Evolutionary conservation across 208 protist species (phyloP).

Genomic region (Trypanosoma theileri): DNA sequence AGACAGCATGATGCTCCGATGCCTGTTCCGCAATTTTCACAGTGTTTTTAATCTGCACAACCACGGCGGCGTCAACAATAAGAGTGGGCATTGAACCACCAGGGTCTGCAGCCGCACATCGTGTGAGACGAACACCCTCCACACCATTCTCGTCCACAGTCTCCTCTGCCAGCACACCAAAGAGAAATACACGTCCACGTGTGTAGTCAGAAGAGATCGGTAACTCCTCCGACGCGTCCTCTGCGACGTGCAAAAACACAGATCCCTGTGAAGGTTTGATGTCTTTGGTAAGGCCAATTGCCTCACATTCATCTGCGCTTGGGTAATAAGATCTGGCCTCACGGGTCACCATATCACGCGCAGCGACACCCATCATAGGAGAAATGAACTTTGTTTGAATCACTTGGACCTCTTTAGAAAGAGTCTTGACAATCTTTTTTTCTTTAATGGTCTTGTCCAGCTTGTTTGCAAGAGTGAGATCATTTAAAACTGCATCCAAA

Average conservation of each 20-base stretch:
- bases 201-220: conserved; percentile 28
- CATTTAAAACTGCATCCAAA: conserved; percentile 34
- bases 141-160: conserved; percentile 14
- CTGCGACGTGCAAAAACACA: conserved; percentile 33
- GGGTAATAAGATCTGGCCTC: conserved; percentile 33
- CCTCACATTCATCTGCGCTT: conserved; percentile 14
- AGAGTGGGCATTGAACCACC: conserved; percentile 29
- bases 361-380: conserved; percentile 23
- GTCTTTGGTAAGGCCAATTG: conserved; percentile 20
- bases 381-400: conserved; percentile 29
- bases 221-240: conserved; percentile 41
- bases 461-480: conserved; percentile 21
- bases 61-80: conserved; percentile 15
- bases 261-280: neutral
- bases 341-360: conserved; percentile 35
- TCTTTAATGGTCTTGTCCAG: conserved; percentile 22
- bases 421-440: conserved; percentile 15
- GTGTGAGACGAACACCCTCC: conserved; percentile 27
- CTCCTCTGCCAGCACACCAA: conserved; percentile 39
- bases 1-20: too few species aligned
- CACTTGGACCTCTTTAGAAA: conserved; percentile 18
- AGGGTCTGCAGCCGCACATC: conserved; percentile 31
- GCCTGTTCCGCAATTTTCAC: conserved; percentile 8
- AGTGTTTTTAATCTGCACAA: conserved; percentile 30
- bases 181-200: conserved; percentile 30